Evolutionary conservation across 2,329 filamentous ascomycete genomes (phyloP).

Genomic region (Blastomyces emzantsi): DNA sequence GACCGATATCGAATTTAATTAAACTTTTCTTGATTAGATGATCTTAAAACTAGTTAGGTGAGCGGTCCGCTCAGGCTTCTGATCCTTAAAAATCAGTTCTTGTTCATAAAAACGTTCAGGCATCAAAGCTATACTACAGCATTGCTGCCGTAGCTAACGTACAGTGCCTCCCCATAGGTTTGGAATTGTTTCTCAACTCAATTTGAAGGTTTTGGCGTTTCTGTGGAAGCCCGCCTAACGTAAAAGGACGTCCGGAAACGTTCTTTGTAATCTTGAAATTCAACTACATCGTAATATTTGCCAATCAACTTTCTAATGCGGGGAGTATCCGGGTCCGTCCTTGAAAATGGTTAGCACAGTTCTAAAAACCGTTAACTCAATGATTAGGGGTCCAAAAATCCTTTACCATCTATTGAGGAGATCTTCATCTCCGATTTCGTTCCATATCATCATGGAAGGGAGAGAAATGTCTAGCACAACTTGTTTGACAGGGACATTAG

Average conservation of each 20-base stretch:
- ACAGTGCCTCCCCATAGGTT: too few relatives aligned
- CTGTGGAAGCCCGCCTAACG: not conserved
- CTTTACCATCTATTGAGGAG: not conserved
- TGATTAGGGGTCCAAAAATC: not conserved
- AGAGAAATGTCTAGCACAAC: constrained; percentile 33
- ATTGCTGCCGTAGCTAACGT: too few relatives aligned
- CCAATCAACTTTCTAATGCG: not conserved
- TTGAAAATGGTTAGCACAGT: not conserved
- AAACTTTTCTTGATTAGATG: not conserved
- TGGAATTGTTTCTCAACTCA: too few relatives aligned
- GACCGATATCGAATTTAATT: not conserved
- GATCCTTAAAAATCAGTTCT: not conserved
- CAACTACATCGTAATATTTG: not conserved
- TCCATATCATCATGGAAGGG: constrained; percentile 27
- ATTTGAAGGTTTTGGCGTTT: too few relatives aligned
- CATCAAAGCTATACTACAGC: not conserved
- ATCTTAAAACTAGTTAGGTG: not conserved
- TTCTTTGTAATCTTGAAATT: not conserved
- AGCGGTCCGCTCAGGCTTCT: not conserved
- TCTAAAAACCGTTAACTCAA: not conserved
- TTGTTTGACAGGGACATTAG: constrained; percentile 30
- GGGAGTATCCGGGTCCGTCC: not conserved
- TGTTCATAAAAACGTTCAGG: not conserved
- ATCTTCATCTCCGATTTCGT: constrained; percentile 12
- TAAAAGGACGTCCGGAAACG: not conserved